Evolutionary conservation across 371 early-diverging fungal genomes (phyloP).

Genomic region (Syncephalis plumigaleata): DNA sequence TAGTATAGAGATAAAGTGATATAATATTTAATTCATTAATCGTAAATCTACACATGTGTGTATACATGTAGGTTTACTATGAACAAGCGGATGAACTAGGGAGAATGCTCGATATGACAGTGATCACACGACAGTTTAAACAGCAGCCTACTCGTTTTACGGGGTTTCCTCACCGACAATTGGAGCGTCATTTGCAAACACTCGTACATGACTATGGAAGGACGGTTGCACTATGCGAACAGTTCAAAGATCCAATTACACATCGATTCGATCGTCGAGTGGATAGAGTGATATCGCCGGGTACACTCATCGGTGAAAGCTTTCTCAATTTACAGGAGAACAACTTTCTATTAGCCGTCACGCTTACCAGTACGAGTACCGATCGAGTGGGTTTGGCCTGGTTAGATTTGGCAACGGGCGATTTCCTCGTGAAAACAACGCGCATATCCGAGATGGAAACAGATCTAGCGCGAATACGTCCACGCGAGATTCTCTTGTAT

Average conservation of each 20-base stretch:
- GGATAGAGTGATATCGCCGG: constrained; percentile 71
- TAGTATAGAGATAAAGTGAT: constrained; percentile 1
- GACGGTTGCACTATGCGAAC: constrained; percentile 77
- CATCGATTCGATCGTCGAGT: constrained; percentile 42
- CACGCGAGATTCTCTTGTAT: constrained; percentile 61
- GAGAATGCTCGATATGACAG: constrained; percentile 43
- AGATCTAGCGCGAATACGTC: constrained; percentile 66
- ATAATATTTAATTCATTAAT: background rate
- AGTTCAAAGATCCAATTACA: constrained; percentile 29
- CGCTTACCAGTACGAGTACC: constrained; percentile 5
- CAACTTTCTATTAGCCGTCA: constrained; percentile 45
- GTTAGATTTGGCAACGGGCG: constrained; percentile 85
- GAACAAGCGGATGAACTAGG: constrained; percentile 55
- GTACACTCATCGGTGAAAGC: constrained; percentile 63
- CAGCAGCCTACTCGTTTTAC: constrained; percentile 38
- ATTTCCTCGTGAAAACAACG: constrained; percentile 50
- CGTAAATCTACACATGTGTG: background rate
- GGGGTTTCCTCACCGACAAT: constrained; percentile 51
- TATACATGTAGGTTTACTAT: constrained; percentile 41
- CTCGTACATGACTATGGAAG: constrained; percentile 46
- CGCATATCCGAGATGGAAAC: constrained; percentile 23
- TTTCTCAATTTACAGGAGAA: constrained; percentile 38
- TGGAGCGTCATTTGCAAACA: constrained; percentile 59
- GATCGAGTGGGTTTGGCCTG: constrained; percentile 62
- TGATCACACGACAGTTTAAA: constrained; percentile 29